Evolutionary conservation across 2,329 filamentous ascomycete genomes (phyloP), one percentile per base, ranked within the genome.

Genomic region (Aspergillus candidus): DNA sequence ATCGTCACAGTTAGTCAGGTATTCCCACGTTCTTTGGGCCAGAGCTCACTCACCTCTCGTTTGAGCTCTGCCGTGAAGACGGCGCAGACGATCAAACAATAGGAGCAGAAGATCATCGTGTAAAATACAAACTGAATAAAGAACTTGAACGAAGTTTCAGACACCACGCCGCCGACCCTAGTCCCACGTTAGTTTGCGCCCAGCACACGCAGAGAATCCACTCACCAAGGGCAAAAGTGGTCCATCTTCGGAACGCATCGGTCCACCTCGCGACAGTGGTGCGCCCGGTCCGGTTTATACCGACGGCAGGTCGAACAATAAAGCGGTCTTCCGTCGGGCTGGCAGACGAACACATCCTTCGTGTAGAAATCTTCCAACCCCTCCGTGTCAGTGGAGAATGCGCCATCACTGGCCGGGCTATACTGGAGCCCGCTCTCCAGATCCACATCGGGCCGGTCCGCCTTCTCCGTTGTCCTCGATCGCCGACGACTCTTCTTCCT

Each of bases 171-270:
- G 4, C 91, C 91, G n/a, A 94, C 90, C 86, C 85, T 77, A 22
- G n/a, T 18, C 29, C 41, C 54, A 31, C 54, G 53, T 53, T 17
- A 56, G 22, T 27, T 27, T 43, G 7, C 31, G 27, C 12, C 13
- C 30, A 31, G 31, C 12, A 11, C 17, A 11, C 14, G 10, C 6
- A 37, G 6, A 18, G 6, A 3, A 30, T 13, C 3, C 15, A 41
- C 50, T 58, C 63, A 75, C 80, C 82, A 97, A 0, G 91, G 93
- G 59, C 93, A 98, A 58, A 90, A 93, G 61, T 97, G 91, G 51
- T 97, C 91, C 85, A 96, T 93, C 58, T 93, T 93, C 33, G 78
- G 72, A 15, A 94, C 85, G 59, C 91, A 97, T 35, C 88, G 77
- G 39, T 80, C 80, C 11, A 93, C 72, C 60, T 94, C 87, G 41